A percentile compares a stretch with the other conserved stretches of the same genome.
Conservation (phyloP, 1,284 basidiomycete genomes). For the Cryptococcus depauperatus region DNA sequence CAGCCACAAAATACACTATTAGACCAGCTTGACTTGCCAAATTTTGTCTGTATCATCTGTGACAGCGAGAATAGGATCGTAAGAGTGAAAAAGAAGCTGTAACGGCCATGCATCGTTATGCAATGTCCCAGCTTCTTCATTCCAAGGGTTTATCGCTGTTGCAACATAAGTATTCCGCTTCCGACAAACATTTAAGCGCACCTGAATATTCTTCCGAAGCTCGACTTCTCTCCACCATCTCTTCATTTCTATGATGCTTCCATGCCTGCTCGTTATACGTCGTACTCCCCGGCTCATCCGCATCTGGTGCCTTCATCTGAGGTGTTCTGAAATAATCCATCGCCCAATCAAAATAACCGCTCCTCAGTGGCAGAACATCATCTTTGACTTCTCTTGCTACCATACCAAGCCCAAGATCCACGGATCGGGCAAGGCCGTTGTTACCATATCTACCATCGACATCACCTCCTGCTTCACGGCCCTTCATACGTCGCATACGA, state of each 20-base stretch:
- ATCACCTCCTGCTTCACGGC: constrained; percentile 40
- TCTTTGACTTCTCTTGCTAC: constrained; percentile 47
- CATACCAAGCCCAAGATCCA: constrained; percentile 44
- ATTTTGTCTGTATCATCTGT: constrained; percentile 81
- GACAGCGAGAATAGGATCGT: constrained; percentile 78
- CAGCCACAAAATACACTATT: constrained; percentile 2
- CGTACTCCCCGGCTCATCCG: constrained; percentile 87
- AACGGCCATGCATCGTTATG: constrained; percentile 63
- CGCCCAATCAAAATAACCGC: constrained; percentile 91
- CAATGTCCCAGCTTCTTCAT: constrained; percentile 66
- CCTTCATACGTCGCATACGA: constrained; percentile 55
- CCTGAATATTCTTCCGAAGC: constrained; percentile 59
- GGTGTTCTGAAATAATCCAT: constrained; percentile 97
- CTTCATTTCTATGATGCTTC: constrained; percentile 85
- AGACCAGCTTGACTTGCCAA: constrained; percentile 53
- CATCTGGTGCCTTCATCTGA: constrained; percentile 93
- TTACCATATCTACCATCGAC: constrained; percentile 32
- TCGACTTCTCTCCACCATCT: constrained; percentile 59
- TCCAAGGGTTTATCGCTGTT: constrained; percentile 60
- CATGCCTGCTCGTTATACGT: constrained; percentile 94
- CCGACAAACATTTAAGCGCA: constrained; percentile 42
- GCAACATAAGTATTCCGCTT: neutral
- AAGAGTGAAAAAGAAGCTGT: constrained; percentile 82
- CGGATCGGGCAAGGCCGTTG: constrained; percentile 35
- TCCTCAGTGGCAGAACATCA: constrained; percentile 71